Evolutionary conservation across 2,329 filamentous ascomycete species (phyloP).

Genomic region (Trichoderma brevicompactum): DNA sequence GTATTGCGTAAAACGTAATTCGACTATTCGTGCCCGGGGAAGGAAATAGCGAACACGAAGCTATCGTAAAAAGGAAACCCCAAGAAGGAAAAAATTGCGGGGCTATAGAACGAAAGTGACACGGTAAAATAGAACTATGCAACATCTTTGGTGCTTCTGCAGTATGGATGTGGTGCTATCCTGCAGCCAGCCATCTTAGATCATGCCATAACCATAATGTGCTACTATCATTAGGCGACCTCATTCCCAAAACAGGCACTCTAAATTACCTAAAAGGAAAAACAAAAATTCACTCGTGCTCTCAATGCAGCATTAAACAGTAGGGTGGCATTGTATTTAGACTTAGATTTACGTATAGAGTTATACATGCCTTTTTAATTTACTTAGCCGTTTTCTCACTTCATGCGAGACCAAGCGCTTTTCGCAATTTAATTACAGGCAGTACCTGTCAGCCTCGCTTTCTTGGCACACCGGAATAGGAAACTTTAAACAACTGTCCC

Average conservation of each 20-base stretch:
- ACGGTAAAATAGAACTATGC: not conserved
- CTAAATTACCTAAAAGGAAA: not conserved
- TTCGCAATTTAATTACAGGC: not conserved
- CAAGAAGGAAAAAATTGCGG: not conserved
- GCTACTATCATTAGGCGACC: not conserved
- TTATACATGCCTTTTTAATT: not conserved
- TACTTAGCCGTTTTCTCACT: not conserved
- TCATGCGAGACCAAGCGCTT: not conserved
- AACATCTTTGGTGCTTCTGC: not conserved
- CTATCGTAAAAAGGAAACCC: not conserved
- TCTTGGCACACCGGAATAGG: conserved; percentile 5
- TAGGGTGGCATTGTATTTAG: not conserved
- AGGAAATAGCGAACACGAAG: not conserved
- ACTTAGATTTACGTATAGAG: not conserved
- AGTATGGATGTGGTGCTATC: not conserved
- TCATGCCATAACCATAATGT: not conserved
- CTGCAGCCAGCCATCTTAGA: not conserved
- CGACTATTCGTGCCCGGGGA: not conserved
- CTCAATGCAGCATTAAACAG: not conserved
- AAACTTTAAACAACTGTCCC: not conserved
- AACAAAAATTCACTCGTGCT: not conserved
- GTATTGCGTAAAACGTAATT: not conserved
- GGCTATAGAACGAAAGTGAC: no score
- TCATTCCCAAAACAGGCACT: not conserved
- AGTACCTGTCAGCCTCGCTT: conserved; percentile 11